Evolutionary conservation across 2,329 filamentous ascomycete genomes (phyloP), one percentile per base, ranked within the genome.

Genomic region (Orbilia quercus): DNA sequence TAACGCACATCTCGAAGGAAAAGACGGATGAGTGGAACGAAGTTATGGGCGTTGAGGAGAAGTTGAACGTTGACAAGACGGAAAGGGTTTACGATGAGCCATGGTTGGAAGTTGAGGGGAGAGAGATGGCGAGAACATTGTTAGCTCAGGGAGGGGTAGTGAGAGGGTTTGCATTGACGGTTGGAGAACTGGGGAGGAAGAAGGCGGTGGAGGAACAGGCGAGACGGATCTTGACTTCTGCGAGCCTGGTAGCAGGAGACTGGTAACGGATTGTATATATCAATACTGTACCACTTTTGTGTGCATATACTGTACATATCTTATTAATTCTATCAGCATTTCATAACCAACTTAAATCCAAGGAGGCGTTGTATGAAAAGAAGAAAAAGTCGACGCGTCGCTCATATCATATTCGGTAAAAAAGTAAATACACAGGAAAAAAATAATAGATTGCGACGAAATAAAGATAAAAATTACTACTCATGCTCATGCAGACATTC

Each of bases 71-170:
- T 12, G 69, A 73, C 25, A 59, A 66, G 14, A 50, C 69, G 4
- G 69, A 73, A 23, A 60, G 69, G 23, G 69, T 73, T 31, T 73
- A 66, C 20, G 69, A 73, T 20, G 69, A 73, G 22, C 69, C 69
- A 7, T 73, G 60, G 60, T 28, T 28, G 18, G 50, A 53, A 11
- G 31, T 51, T 5, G 69, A 38, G 11, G 54, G 50, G 11, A 59
- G 23, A 1, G 23, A 50, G 12, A 62, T 73, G 69, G 69, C 60
- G 16, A 66, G 69, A 22, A 73, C 69, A 7, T 20, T 73, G 7
- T 25, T 73, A 6, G 69, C 69, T 14, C 54, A 73, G 12, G 69
- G 60, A 11, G 69, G 69, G n/a, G 69, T 73, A 42, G 69, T 60
- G 4, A 60, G 69, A 22, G 69, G 54, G 1, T 66, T 73, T 16